Conservation (phyloP, 2,329 filamentous ascomycete species). For the Calonectria naviculata region DNA sequence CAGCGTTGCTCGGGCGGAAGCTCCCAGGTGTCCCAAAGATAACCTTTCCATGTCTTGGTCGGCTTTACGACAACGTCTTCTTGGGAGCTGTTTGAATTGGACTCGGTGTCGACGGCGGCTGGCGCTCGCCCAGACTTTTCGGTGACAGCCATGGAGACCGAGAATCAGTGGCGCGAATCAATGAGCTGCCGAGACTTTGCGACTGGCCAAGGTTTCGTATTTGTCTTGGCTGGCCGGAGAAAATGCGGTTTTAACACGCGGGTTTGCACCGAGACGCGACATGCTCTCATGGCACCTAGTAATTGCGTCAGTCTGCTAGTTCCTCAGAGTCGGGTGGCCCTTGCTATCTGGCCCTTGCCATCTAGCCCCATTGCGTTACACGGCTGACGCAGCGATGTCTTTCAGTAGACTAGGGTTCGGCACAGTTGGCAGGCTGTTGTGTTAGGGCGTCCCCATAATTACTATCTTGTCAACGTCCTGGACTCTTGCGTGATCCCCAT, state of each 20-base stretch:
- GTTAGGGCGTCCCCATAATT: background rate
- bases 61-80: conserved; percentile 14
- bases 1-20: conserved; percentile 45
- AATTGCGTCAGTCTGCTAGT: conserved; percentile 32
- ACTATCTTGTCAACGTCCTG: background rate
- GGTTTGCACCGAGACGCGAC: background rate
- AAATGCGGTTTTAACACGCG: background rate
- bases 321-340: conserved; percentile 1
- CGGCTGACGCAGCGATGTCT: background rate
- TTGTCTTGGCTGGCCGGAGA: background rate
- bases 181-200: background rate
- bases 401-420: background rate
- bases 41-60: conserved; percentile 46
- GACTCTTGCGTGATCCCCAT: background rate
- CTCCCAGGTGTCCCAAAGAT: conserved; percentile 51
- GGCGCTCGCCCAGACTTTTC: background rate
- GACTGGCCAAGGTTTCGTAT: background rate
- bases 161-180: background rate
- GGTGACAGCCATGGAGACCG: background rate
- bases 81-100: background rate
- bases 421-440: background rate
- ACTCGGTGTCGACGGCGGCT: background rate
- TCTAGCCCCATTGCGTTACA: background rate
- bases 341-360: background rate
- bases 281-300: conserved; percentile 28